A percentile compares a stretch with the other conserved stretches of the same genome.
Evolutionary conservation across 1,139 yeast genomes (phyloP).

Genomic region (Debaryomyces sp.): DNA sequence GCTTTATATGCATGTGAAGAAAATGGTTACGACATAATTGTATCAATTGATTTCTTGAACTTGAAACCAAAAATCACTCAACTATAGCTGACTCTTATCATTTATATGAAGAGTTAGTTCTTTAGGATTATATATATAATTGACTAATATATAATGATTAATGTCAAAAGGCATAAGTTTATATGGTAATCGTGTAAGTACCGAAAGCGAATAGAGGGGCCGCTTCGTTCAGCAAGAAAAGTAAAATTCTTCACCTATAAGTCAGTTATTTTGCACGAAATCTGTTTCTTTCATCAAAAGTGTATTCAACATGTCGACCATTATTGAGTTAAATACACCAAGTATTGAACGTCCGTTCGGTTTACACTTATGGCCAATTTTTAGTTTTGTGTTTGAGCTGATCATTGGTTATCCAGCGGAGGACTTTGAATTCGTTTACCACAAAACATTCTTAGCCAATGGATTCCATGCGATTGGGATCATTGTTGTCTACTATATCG

Average conservation of each 20-base stretch:
- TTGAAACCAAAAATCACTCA: slow-evolving; percentile 35
- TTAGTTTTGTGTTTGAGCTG: slow-evolving; percentile 57
- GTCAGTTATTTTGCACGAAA: background rate
- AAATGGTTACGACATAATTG: slow-evolving; percentile 87
- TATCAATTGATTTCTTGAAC: slow-evolving; percentile 80
- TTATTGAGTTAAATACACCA: slow-evolving; percentile 43
- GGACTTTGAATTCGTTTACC: slow-evolving; percentile 69
- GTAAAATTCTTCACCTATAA: slow-evolving; percentile 2
- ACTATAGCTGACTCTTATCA: background rate
- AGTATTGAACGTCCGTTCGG: slow-evolving; percentile 87
- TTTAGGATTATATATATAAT: background rate
- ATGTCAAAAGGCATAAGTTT: background rate
- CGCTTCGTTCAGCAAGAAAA: background rate
- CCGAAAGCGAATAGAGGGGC: background rate
- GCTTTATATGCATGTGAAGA: slow-evolving; percentile 93
- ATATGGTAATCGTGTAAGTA: background rate
- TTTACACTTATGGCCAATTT: slow-evolving; percentile 84
- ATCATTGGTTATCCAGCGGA: slow-evolving; percentile 68
- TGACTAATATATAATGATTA: background rate
- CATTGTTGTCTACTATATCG: slow-evolving; percentile 69
- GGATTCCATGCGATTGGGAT: slow-evolving; percentile 67
- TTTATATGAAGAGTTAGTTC: background rate
- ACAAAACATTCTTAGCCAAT: slow-evolving; percentile 68
- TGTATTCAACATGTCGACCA: slow-evolving; percentile 15
- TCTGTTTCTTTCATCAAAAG: background rate